These are phyloP conservation scores for Fusarium pseudoanthophilum DNA, from an alignment of 2,329 filamentous ascomycete species.

Conservation along the genomic window DNA sequence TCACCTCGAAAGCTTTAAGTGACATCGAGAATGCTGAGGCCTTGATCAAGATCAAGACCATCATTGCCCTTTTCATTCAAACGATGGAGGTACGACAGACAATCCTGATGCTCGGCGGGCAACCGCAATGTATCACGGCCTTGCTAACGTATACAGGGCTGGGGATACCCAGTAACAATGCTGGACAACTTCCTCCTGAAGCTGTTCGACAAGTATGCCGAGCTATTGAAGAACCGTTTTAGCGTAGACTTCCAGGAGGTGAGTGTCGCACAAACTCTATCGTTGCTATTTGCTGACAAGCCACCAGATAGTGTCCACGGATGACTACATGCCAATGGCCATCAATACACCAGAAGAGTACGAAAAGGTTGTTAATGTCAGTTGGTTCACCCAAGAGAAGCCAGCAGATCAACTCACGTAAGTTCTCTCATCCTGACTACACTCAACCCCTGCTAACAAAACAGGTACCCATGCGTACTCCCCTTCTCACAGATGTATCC, in stretches of 20 bases:
- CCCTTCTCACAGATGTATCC: conserved; percentile 99
- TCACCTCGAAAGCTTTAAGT: conserved; percentile 82
- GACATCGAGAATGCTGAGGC: conserved; percentile 89
- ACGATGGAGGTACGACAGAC: conserved; percentile 89
- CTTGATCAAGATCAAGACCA: conserved; percentile 92
- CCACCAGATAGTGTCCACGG: conserved; percentile 77
- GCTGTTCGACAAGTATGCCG: conserved; percentile 93
- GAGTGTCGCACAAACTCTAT: conserved; percentile 19
- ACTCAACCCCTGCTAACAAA: conserved; percentile 10
- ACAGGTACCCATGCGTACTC: conserved; percentile 89
- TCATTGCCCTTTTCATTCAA: conserved; percentile 93
- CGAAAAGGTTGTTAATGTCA: conserved; percentile 94
- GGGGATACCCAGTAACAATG: conserved; percentile 85
- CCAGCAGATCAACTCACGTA: conserved; percentile 78
- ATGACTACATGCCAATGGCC: conserved; percentile 99
- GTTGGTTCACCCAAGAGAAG: conserved; percentile 92
- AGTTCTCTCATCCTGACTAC: conserved; percentile 43
- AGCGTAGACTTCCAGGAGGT: conserved; percentile 96
- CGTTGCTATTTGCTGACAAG: conserved; percentile 4
- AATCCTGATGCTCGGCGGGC: conserved; percentile 76
- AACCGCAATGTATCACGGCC: conserved; percentile 7
- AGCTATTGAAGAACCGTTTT: conserved; percentile 88
- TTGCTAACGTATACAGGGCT: conserved; percentile 87
- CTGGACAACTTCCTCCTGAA: conserved; percentile 88
- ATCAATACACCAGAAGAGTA: conserved; percentile 92